A percentile compares a stretch with the other conserved stretches of the same genome.
Conservation (phyloP, 257 asterid genomes). For the Nicotiana tomentosiformis region DNA sequence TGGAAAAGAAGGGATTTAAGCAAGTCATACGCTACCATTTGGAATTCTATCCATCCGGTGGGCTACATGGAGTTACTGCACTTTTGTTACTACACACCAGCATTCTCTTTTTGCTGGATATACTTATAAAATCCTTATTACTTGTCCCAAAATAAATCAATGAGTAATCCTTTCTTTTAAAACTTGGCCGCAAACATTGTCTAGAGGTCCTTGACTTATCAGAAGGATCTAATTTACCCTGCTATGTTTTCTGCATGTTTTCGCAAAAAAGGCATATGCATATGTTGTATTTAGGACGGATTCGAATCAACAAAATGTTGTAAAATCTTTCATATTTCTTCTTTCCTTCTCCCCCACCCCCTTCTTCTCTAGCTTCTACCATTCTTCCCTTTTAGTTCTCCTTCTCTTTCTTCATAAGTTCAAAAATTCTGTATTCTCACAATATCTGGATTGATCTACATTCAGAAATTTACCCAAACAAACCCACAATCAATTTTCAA, state of each 20-base stretch:
- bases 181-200: neutral
- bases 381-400: neutral
- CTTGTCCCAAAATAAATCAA: neutral
- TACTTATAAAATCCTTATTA: too few relatives aligned
- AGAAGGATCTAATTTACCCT: neutral
- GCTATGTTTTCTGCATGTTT: neutral
- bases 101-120: too few relatives aligned
- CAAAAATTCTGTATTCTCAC: neutral
- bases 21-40: too few relatives aligned
- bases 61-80: too few relatives aligned
- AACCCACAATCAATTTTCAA: neutral
- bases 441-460: neutral
- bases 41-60: too few relatives aligned
- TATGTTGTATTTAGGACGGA: neutral
- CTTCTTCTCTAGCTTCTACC: neutral
- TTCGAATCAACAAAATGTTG: neutral
- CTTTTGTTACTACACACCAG: too few relatives aligned
- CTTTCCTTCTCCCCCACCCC: neutral
- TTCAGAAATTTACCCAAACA: neutral
- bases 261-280: neutral
- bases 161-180: neutral
- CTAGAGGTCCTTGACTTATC: neutral
- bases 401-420: neutral
- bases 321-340: neutral
- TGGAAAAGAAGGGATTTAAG: too few relatives aligned